Percentiles rank a stretch among this genome's conserved stretches.
Conservation (phyloP, 2,329 filamentous ascomycete species). For the Arthrobotrys entomopaga region DNA sequence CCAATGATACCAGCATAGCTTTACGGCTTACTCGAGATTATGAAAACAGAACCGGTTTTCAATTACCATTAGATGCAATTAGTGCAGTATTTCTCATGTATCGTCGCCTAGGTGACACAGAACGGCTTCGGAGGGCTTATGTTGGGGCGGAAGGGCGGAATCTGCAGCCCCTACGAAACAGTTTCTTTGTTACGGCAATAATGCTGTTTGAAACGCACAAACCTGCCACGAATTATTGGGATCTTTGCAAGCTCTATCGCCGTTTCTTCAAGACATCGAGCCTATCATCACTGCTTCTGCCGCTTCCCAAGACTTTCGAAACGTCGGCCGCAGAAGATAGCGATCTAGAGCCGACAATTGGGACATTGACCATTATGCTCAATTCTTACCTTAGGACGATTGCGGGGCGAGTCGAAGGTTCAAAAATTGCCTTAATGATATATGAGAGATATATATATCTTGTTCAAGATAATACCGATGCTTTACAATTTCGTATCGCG, state of each 20-base stretch:
- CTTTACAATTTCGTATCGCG: conserved; percentile 16
- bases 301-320: conserved; percentile 3
- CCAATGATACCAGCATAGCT: conserved; percentile 21
- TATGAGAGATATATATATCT: conserved; percentile 38
- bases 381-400: conserved; percentile 45
- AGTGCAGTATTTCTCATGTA: conserved; percentile 42
- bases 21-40: conserved; percentile 19
- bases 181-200: conserved; percentile 47
- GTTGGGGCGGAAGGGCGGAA: conserved; percentile 14
- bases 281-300: conserved; percentile 18
- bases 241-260: conserved; percentile 30
- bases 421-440: conserved; percentile 32
- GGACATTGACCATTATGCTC: conserved; percentile 41
- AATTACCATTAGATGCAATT: conserved; percentile 33
- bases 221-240: conserved; percentile 27
- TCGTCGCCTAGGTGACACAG: conserved; percentile 29
- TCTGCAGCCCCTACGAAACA: conserved; percentile 31
- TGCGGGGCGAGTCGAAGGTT: conserved; percentile 44
- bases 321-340: neutral
- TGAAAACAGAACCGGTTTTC: conserved; percentile 17
- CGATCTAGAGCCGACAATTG: conserved; percentile 27
- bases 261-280: conserved; percentile 36
- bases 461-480: neutral
- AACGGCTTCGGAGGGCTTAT: conserved; percentile 18
- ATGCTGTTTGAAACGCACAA: conserved; percentile 35